phyloP scores from a whole-genome alignment of 106 monocot genomes.

The Acanthochlamys bracteata region DNA sequence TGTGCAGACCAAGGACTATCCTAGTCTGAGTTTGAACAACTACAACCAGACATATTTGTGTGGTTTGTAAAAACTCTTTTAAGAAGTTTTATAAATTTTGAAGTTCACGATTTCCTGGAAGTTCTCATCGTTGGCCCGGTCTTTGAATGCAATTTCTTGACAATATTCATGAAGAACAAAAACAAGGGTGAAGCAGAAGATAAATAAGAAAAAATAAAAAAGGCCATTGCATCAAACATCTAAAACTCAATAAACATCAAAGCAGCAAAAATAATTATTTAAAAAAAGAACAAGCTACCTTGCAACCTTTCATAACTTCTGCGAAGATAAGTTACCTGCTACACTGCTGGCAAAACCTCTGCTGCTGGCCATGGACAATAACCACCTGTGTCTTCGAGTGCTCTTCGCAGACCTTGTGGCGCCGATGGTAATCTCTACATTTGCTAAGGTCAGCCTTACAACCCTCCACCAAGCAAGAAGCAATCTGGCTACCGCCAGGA shows the following conservation, averaged over 20 bases:
- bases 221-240: no score
- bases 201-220: no score
- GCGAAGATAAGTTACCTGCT: slow-evolving; percentile 39
- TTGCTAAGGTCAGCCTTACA: slow-evolving; percentile 53
- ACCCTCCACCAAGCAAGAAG: slow-evolving; percentile 46
- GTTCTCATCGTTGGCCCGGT: no score
- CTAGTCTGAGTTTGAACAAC: no score
- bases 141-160: no score
- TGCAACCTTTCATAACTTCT: neutral
- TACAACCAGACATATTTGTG: no score
- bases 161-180: no score
- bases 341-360: slow-evolving; percentile 78
- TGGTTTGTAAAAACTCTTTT: no score
- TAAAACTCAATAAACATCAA: neutral
- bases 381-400: slow-evolving; percentile 69
- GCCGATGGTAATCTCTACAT: slow-evolving; percentile 55
- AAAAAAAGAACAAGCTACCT: neutral
- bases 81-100: no score
- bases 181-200: no score
- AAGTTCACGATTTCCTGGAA: no score
- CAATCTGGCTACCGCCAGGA: slow-evolving; percentile 23
- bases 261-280: neutral
- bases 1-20: no score
- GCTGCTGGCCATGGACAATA: slow-evolving; percentile 47
- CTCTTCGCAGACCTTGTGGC: slow-evolving; percentile 69